Evolutionary conservation across 495 filamentous ascomycete species (phyloP), one percentile per base, ranked within the genome.

Genomic region (Aspergillus conjunctus): DNA sequence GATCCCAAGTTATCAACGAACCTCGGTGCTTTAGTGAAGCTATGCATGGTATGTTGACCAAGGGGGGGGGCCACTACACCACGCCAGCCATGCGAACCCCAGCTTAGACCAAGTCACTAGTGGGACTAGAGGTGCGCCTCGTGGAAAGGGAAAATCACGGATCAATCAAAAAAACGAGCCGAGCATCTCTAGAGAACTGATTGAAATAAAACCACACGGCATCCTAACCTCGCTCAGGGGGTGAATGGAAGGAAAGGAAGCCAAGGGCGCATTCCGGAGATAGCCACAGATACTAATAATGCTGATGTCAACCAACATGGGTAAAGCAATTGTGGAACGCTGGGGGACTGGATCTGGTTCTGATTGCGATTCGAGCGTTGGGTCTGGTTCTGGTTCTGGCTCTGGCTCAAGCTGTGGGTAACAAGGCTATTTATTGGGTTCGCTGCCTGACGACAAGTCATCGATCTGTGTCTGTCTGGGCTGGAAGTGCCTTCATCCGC

Each of bases 11-110:
- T 14, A 53, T 53, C 32, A 10, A 34, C n/a, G 51, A 53, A 53
- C 51, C 51, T 53, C 51, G 51, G 51, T 51, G 48, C 21, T 31
- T 51, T 51, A 20, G 21, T 48, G 44, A 48, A 51, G 5, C 15
- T 15, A 15, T 31, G 21, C 49, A 17, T 32, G 49, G 7, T 32
- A 32, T 31, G 44, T 48, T 48, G 6, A 48, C 11, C 17, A 48
- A 17, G 43, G 43, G 43, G 44, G 44, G 10, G 20, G n/a, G 44
- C 21, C 44, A 26, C 18, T 18, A 22, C 9, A 22, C 44, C 17
- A 46, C 44, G 44, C 44, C 44, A 48, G 11, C 44, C n/a, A 30
- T 51, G 49, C 49, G 32, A 51, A 11, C 21, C 48, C 48, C 11
- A n/a, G 48, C 12, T 21, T 51, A 26, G 26, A 51, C 49, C 49